phyloP scores from a whole-genome alignment of 768 basidiomycete genomes.

The Mrakia frigida region DNA sequence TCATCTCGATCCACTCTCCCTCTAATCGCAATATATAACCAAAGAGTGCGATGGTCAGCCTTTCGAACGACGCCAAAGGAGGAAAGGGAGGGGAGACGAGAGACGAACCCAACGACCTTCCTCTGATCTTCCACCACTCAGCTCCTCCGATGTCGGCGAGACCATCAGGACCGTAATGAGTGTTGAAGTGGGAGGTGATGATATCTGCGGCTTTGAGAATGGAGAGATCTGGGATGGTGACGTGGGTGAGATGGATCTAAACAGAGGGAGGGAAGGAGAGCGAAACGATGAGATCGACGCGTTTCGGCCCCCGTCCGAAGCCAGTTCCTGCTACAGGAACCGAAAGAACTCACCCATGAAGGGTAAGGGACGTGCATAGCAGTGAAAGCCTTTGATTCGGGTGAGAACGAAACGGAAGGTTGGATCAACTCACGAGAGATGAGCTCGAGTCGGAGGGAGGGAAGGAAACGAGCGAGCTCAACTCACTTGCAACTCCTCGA shows the following conservation, averaged over 20 bases:
- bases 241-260: slow-evolving; percentile 28
- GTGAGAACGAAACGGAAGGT: background rate
- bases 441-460: background rate
- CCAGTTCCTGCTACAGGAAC: background rate
- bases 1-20: slow-evolving; percentile 81
- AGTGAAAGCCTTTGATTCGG: slow-evolving; percentile 10
- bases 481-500: slow-evolving; percentile 27
- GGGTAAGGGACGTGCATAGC: slow-evolving; percentile 28
- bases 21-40: slow-evolving; percentile 46
- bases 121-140: slow-evolving; percentile 26
- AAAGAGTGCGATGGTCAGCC: background rate
- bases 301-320: background rate
- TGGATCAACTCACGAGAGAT: too few relatives aligned
- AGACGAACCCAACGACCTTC: slow-evolving; percentile 52
- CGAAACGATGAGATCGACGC: background rate
- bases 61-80: too few relatives aligned
- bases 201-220: slow-evolving; percentile 2
- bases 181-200: slow-evolving; percentile 16
- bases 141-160: slow-evolving; percentile 25
- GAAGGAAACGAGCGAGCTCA: background rate
- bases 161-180: slow-evolving; percentile 10
- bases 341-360: background rate
- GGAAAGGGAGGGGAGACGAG: background rate
- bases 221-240: slow-evolving; percentile 4
- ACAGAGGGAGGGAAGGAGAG: background rate